These are phyloP conservation scores for Saturnispora saitoi DNA, from an alignment of 805 yeast genomes.

Conservation along the genomic window DNA sequence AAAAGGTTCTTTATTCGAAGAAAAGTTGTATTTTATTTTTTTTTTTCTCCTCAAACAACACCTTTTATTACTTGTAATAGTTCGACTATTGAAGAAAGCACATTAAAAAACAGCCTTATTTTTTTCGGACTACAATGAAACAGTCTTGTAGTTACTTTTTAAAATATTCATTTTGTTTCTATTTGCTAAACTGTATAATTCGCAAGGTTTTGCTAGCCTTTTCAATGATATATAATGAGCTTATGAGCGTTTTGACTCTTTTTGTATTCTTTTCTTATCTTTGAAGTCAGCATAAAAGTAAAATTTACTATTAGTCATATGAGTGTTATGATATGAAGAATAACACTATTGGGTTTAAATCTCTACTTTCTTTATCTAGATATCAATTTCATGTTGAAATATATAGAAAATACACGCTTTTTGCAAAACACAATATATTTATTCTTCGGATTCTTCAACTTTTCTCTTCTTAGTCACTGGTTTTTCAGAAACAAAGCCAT, in stretches of 20 bases:
- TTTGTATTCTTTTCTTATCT: neutral
- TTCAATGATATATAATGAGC: neutral
- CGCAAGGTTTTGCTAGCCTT: no score
- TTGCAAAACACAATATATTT: neutral
- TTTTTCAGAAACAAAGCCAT: conserved; percentile 8
- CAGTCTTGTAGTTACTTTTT: no score
- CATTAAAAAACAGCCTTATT: no score
- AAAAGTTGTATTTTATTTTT: neutral
- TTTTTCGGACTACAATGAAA: no score
- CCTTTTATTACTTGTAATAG: neutral
- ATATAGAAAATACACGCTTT: neutral
- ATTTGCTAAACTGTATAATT: neutral
- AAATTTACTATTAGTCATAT: neutral
- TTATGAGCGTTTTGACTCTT: neutral
- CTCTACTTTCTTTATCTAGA: neutral
- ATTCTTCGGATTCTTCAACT: conserved; percentile 15
- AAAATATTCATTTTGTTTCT: no score
- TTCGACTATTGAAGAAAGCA: no score
- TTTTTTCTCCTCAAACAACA: neutral
- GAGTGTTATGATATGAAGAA: neutral
- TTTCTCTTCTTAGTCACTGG: conserved; percentile 6
- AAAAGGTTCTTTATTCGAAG: neutral
- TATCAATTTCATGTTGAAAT: neutral
- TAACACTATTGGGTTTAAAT: no score
- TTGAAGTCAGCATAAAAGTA: neutral